phyloP scores from a whole-genome alignment of 2,329 filamentous ascomycete genomes.

The Alternaria viburni region DNA sequence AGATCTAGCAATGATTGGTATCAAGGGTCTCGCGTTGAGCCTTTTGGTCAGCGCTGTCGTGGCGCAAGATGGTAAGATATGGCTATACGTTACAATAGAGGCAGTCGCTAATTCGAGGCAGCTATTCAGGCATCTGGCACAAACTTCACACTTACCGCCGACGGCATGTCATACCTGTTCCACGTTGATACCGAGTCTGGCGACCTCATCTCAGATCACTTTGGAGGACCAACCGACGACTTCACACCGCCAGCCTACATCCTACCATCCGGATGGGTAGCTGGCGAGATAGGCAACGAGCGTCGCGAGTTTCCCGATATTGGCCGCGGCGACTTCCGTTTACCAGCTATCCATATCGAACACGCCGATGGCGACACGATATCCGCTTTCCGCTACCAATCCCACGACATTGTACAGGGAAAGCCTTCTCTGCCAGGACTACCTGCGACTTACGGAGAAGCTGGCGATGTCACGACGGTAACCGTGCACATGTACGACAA shows the following conservation, averaged over 20 bases:
- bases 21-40: slow-evolving; percentile 18
- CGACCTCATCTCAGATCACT: slow-evolving; percentile 67
- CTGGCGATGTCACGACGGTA: slow-evolving; percentile 64
- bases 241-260: slow-evolving; percentile 54
- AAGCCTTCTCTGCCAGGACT: slow-evolving; percentile 64
- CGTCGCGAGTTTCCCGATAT: slow-evolving; percentile 69
- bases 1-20: slow-evolving; percentile 5
- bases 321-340: slow-evolving; percentile 67
- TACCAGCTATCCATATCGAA: slow-evolving; percentile 66
- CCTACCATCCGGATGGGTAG: slow-evolving; percentile 60
- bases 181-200: slow-evolving; percentile 64
- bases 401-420: slow-evolving; percentile 61
- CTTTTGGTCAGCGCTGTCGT: slow-evolving; percentile 17
- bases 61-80: slow-evolving; percentile 24
- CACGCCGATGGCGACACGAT: slow-evolving; percentile 66
- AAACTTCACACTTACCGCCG: slow-evolving; percentile 63
- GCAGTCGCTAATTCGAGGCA: slow-evolving; percentile 31
- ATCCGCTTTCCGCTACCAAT: slow-evolving; percentile 64
- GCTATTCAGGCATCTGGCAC: slow-evolving; percentile 62
- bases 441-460: slow-evolving; percentile 65
- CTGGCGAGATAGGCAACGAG: slow-evolving; percentile 54
- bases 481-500: slow-evolving; percentile 65
- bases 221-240: slow-evolving; percentile 63
- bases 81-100: background rate
- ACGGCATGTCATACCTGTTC: slow-evolving; percentile 67